Conservation (phyloP, 768 basidiomycete genomes). For the Collybia sordida region DNA sequence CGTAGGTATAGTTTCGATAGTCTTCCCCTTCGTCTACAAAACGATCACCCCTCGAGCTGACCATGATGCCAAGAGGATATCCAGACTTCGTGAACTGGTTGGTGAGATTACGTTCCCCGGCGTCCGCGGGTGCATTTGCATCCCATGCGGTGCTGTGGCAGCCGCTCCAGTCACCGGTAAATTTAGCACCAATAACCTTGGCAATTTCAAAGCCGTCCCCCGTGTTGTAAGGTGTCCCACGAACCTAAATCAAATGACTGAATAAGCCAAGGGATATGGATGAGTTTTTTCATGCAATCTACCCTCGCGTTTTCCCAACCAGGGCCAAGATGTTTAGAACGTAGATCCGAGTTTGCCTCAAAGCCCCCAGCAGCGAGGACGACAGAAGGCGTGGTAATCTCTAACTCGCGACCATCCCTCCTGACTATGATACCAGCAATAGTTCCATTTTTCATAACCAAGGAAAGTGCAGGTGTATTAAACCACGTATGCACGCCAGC, state of each 20-base stretch:
- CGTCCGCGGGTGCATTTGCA: conserved; percentile 49
- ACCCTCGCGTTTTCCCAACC: conserved; percentile 62
- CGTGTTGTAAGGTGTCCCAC: conserved; percentile 70
- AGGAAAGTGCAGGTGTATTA: conserved; percentile 43
- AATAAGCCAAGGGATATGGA: neutral
- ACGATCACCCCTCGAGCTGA: conserved; percentile 53
- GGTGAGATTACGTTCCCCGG: conserved; percentile 56
- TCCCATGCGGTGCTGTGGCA: conserved; percentile 78
- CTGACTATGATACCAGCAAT: conserved; percentile 48
- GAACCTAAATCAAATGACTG: conserved; percentile 39
- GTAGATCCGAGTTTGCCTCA: conserved; percentile 54
- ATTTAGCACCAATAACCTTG: conserved; percentile 45
- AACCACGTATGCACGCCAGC: conserved; percentile 60
- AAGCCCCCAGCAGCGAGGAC: conserved; percentile 69
- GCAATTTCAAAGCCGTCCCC: conserved; percentile 65
- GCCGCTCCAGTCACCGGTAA: conserved; percentile 67
- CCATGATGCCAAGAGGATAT: conserved; percentile 71
- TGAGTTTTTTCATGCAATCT: conserved; percentile 6
- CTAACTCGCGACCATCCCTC: conserved; percentile 31
- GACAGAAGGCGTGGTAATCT: conserved; percentile 43
- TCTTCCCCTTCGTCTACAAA: conserved; percentile 77
- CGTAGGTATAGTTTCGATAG: conserved; percentile 73
- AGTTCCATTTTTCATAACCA: conserved; percentile 34
- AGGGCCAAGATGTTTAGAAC: conserved; percentile 54
- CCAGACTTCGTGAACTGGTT: conserved; percentile 77